phyloP scores from a whole-genome alignment of 1,284 basidiomycete genomes.

The Cryptococcus sp. region DNA sequence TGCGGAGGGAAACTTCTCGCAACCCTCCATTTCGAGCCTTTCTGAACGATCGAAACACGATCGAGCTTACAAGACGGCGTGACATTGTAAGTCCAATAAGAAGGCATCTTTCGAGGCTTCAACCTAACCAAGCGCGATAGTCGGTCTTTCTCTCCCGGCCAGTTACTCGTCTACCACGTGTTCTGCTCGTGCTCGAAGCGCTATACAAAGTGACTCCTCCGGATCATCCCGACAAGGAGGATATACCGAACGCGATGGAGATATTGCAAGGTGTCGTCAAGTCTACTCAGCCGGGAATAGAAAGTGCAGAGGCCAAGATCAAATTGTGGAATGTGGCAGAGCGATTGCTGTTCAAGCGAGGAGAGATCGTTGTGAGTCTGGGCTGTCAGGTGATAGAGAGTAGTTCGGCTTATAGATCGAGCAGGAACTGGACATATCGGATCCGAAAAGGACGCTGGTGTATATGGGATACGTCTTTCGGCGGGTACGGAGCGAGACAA shows the following conservation, averaged over 20 bases:
- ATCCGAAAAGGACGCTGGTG: constrained; percentile 68
- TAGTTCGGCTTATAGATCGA: not conserved
- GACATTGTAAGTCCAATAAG: constrained; percentile 54
- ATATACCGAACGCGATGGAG: constrained; percentile 43
- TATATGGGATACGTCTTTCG: constrained; percentile 58
- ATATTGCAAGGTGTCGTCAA: constrained; percentile 27
- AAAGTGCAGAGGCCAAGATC: constrained; percentile 76
- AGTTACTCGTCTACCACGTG: constrained; percentile 74
- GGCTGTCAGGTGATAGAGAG: constrained; percentile 7
- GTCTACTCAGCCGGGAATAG: constrained; percentile 65
- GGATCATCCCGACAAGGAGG: constrained; percentile 40
- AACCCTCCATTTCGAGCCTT: constrained; percentile 69
- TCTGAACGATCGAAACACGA: constrained; percentile 62
- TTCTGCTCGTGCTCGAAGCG: constrained; percentile 70
- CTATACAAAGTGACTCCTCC: constrained; percentile 62
- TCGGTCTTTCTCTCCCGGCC: constrained; percentile 78
- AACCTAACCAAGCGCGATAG: constrained; percentile 46
- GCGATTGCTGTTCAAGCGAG: constrained; percentile 67
- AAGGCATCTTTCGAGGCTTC: no score
- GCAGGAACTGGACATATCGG: constrained; percentile 71
- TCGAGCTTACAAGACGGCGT: constrained; percentile 69
- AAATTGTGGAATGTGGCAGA: constrained; percentile 77
- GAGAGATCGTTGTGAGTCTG: constrained; percentile 69
- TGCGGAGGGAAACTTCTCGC: constrained; percentile 67
- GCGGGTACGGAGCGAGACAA: constrained; percentile 38